Evolutionary conservation across 805 yeast genomes (phyloP), one percentile per base, ranked within the genome.

Genomic region (Torulaspora delbrueckii): DNA sequence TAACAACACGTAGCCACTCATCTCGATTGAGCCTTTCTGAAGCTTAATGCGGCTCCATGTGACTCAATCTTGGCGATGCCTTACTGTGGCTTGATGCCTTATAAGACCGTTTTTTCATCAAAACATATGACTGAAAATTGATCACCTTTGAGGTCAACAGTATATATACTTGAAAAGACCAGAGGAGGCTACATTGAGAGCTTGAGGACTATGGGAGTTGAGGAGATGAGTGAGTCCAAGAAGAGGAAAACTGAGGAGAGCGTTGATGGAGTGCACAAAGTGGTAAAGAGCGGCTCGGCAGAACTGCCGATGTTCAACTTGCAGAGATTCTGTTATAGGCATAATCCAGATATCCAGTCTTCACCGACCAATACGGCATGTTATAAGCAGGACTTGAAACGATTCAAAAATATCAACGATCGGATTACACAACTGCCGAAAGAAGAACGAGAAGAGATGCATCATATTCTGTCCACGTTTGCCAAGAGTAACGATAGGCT

Each of bases 301-400:
- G 37, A 23, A 16, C 45, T 59, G 32, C 69, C 69, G 16, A 53
- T 57, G 39, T 83, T 76, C 53, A 76, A 78, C 55, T 77, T 74
- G 59, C 84, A 81, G 55, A 75, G 76, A 53, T 91, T 78, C 67
- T 91, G 99, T 62, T 91, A 91, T 65, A 73, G 98, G 43, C 99
- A 91, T 66, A 87, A 91, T 60, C 98, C 98, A 2, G 90, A 87
- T 45, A 75, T 86, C 36, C 80, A 81, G 38, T 79, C 88, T 58
- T 50, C 60, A 2, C 52, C 59, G 8, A 56, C 57, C 9, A 56
- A 55, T 30, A 57, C 57, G 9, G 52, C 56, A 34, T 61, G 66
- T 42, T 52, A 53, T 46, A 55, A 54, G 41, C 65, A 58, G 40
- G 65, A 56, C 47, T 42, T 58, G 45, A 48, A 55, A 28, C 48